These are phyloP conservation scores for Fusarium proliferatum DNA, from an alignment of 2,329 filamentous ascomycete genomes.

Conservation along the genomic window DNA sequence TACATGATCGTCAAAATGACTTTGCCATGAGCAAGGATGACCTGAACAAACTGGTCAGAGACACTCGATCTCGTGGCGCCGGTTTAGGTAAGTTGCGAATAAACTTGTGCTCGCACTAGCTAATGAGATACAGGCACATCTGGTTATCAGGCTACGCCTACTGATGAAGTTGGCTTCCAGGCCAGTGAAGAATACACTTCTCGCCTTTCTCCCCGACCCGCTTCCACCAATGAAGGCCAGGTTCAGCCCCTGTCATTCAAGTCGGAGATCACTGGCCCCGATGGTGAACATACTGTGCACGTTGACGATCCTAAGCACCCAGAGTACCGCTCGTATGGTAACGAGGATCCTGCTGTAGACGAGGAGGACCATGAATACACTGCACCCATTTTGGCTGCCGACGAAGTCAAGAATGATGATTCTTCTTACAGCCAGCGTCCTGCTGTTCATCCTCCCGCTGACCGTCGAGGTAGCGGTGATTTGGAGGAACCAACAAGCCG, in stretches of 20 bases:
- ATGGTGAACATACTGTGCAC: slow-evolving; percentile 74
- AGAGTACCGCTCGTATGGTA: slow-evolving; percentile 53
- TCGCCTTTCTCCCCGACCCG: slow-evolving; percentile 74
- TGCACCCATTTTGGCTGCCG: slow-evolving; percentile 86
- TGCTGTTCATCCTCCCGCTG: slow-evolving; percentile 80
- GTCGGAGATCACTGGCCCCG: slow-evolving; percentile 50
- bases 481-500: slow-evolving; percentile 69
- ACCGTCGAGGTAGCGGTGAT: slow-evolving; percentile 70
- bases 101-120: slow-evolving; percentile 10
- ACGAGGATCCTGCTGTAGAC: slow-evolving; percentile 60
- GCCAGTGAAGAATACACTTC: slow-evolving; percentile 87
- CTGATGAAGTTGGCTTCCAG: slow-evolving; percentile 90
- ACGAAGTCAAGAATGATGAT: slow-evolving; percentile 83
- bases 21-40: slow-evolving; percentile 91
- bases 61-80: slow-evolving; percentile 68
- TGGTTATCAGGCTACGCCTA: slow-evolving; percentile 78
- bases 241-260: slow-evolving; percentile 39
- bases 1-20: slow-evolving; percentile 70
- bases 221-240: slow-evolving; percentile 46
- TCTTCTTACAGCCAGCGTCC: slow-evolving; percentile 77
- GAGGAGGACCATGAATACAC: slow-evolving; percentile 71
- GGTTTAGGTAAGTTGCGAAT: slow-evolving; percentile 59
- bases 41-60: slow-evolving; percentile 87
- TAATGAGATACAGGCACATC: slow-evolving; percentile 67
- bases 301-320: slow-evolving; percentile 70